These are phyloP conservation scores for Metroxylon sagu DNA, from an alignment of 176 grass and related monocot genomes.

Conservation along the genomic window DNA sequence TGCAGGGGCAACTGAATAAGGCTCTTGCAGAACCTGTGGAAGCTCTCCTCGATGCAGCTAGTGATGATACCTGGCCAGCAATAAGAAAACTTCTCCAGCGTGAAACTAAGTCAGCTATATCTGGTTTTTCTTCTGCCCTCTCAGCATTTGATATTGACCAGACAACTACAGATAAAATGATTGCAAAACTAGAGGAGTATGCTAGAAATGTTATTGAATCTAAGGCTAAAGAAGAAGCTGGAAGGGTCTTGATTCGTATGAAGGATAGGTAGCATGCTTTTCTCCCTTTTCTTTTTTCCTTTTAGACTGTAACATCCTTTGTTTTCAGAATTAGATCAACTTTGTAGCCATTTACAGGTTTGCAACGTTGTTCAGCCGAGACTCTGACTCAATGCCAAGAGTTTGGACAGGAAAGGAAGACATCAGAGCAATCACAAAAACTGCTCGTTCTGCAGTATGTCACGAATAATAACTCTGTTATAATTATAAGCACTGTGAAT, in stretches of 20 bases:
- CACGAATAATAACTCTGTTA: slow-evolving; percentile 11
- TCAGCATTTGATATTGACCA: slow-evolving; percentile 73
- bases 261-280: slow-evolving; percentile 58
- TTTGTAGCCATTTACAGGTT: slow-evolving; percentile 44
- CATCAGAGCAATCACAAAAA: slow-evolving; percentile 95
- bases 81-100: slow-evolving; percentile 78
- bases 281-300: too few relatives aligned
- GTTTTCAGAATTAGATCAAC: slow-evolving; percentile 6
- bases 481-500: too few relatives aligned
- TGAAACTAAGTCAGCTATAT: slow-evolving; percentile 65
- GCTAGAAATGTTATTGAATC: slow-evolving; percentile 81
- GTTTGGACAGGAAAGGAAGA: slow-evolving; percentile 99
- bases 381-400: slow-evolving; percentile 93
- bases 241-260: slow-evolving; percentile 80
- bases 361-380: slow-evolving; percentile 72
- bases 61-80: slow-evolving; percentile 82
- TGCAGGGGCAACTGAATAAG: slow-evolving; percentile 66
- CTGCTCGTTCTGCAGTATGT: slow-evolving; percentile 78
- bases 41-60: slow-evolving; percentile 76
- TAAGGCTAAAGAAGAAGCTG: slow-evolving; percentile 80
- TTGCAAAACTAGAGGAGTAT: slow-evolving; percentile 55
- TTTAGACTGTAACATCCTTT: background rate
- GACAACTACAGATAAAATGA: slow-evolving; percentile 47
- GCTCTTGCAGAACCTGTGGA: slow-evolving; percentile 73
- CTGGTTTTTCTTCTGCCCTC: slow-evolving; percentile 57